These are phyloP conservation scores for Lathyrus aphaca DNA, from an alignment of 306 rosid species.

Conservation along the genomic window DNA sequence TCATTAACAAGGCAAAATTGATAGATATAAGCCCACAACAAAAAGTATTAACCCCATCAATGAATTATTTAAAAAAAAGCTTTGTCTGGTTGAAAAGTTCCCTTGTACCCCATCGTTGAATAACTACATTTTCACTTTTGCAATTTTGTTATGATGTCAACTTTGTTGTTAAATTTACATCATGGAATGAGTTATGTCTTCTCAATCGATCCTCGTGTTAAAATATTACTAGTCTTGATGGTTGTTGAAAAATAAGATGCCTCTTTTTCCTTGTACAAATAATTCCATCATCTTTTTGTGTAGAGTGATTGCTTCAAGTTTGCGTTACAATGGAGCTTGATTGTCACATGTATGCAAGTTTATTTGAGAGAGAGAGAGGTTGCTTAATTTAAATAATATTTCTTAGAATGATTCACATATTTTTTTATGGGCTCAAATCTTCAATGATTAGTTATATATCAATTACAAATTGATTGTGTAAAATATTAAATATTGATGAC, in stretches of 20 bases:
- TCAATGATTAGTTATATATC: too few relatives aligned
- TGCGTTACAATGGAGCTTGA: neutral
- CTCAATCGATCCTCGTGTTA: conserved; percentile 49
- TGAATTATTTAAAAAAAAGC: conserved; percentile 52
- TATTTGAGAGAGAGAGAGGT: too few relatives aligned
- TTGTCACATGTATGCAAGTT: too few relatives aligned
- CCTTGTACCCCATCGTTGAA: conserved; percentile 56
- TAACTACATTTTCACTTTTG: conserved; percentile 51
- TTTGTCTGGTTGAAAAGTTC: conserved; percentile 67
- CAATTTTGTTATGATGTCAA: conserved; percentile 73
- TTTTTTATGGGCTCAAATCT: too few relatives aligned
- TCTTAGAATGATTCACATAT: too few relatives aligned
- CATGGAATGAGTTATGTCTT: conserved; percentile 55
- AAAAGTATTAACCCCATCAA: conserved; percentile 40
- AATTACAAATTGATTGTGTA: too few relatives aligned
- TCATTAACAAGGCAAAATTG: conserved; percentile 40
- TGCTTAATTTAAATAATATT: too few relatives aligned
- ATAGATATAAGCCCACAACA: conserved; percentile 25
- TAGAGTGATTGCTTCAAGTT: neutral
- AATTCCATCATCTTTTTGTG: neutral
- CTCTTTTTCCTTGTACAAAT: neutral
- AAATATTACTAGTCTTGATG: neutral
- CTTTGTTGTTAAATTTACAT: conserved; percentile 56
- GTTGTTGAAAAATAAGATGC: neutral
- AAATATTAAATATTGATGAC: too few relatives aligned